Conservation (phyloP, 495 filamentous ascomycete genomes). For the Lophiostoma macrostomum region DNA sequence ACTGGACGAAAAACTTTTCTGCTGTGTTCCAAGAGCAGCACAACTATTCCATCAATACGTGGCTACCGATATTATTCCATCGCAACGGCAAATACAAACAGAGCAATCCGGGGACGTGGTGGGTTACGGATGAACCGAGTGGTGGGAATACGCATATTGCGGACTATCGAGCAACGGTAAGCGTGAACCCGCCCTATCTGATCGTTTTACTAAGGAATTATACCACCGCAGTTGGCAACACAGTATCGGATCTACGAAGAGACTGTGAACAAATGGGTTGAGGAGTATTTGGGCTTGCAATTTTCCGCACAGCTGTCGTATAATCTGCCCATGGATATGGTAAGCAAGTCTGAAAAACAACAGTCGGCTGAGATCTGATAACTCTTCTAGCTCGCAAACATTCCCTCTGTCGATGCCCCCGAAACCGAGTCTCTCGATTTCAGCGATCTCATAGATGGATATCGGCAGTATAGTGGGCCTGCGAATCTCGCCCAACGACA, state of each 20-base stretch:
- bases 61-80: slow-evolving; percentile 26
- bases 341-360: slow-evolving; percentile 1
- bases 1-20: slow-evolving; percentile 25
- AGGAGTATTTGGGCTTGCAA: slow-evolving; percentile 26
- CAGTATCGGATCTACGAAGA: slow-evolving; percentile 16
- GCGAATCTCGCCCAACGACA: slow-evolving; percentile 12
- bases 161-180: slow-evolving; percentile 31
- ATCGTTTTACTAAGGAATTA: not conserved
- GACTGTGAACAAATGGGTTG: slow-evolving; percentile 23
- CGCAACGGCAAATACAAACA: slow-evolving; percentile 8
- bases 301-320: slow-evolving; percentile 37
- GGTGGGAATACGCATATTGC: slow-evolving; percentile 31
- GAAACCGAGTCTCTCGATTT: slow-evolving; percentile 26
- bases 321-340: slow-evolving; percentile 38
- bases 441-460: slow-evolving; percentile 18
- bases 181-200: not conserved
- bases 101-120: slow-evolving; percentile 15
- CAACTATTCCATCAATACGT: slow-evolving; percentile 29
- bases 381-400: slow-evolving; percentile 7
- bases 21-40: slow-evolving; percentile 24
- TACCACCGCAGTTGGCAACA: slow-evolving; percentile 9
- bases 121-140: slow-evolving; percentile 27
- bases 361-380: too few species aligned
- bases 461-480: slow-evolving; percentile 14
- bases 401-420: slow-evolving; percentile 17